Conservation (phyloP, 805 yeast species). For the Nakazawaea ambrosiae region DNA sequence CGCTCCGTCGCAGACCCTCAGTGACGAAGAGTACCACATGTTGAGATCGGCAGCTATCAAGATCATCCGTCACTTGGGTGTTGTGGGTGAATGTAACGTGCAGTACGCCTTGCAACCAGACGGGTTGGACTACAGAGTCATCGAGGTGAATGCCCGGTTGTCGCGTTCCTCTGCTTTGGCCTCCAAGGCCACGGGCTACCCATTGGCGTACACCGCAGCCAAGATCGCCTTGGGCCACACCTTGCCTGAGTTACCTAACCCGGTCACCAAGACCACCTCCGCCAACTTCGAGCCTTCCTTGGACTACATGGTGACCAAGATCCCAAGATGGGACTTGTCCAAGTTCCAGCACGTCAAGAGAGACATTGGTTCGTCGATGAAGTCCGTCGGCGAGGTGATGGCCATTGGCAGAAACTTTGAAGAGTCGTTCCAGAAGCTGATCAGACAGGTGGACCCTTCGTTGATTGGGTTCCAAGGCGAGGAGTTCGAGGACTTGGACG, state of each 20-base stretch:
- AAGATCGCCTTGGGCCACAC: constrained; percentile 94
- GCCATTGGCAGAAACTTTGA: constrained; percentile 97
- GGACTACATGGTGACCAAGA: constrained; percentile 94
- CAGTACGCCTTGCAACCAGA: constrained; percentile 96
- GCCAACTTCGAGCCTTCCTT: constrained; percentile 97
- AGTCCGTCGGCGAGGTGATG: constrained; percentile 99
- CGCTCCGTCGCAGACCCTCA: constrained; percentile 96
- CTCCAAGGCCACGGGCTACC: constrained; percentile 98
- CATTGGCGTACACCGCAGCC: constrained; percentile 97
- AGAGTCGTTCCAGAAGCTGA: constrained; percentile 96
- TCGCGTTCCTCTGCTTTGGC: constrained; percentile 97
- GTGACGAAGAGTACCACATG: constrained; percentile 98
- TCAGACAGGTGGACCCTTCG: constrained; percentile 92
- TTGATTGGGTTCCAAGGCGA: constrained; percentile 89
- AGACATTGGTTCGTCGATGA: constrained; percentile 93
- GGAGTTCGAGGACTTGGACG: constrained; percentile 68
- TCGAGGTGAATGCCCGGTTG: constrained; percentile 95
- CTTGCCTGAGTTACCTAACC: constrained; percentile 90
- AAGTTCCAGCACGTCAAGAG: constrained; percentile 94
- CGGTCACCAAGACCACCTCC: constrained; percentile 91
- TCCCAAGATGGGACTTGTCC: constrained; percentile 96
- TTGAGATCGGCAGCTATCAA: constrained; percentile 95
- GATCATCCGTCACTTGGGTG: constrained; percentile 95
- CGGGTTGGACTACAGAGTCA: constrained; percentile 91
- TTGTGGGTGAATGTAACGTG: constrained; percentile 98